phyloP scores from a whole-genome alignment of 208 protist species.

The Acanthamoeba quina region DNA sequence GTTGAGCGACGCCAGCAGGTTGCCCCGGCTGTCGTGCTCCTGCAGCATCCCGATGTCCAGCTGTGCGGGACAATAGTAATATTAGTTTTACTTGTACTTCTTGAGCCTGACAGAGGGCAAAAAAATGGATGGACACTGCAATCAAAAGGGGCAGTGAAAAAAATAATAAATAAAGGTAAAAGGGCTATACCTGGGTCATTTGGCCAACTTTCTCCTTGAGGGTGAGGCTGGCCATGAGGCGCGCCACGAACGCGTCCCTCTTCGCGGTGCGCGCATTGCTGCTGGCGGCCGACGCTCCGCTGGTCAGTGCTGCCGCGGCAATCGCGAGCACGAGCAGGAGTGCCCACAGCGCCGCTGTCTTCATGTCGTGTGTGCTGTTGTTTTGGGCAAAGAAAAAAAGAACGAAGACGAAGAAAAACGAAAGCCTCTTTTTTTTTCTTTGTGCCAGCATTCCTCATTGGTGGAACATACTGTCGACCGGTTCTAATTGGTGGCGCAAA shows the following conservation, averaged over 20 bases:
- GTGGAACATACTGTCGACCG: neutral
- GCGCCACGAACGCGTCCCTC: constrained; percentile 22
- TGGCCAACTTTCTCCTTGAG: constrained; percentile 68
- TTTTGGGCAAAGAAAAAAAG: neutral
- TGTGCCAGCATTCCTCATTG: neutral
- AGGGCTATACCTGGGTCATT: constrained; percentile 71
- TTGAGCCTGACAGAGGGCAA: neutral
- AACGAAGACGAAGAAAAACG: neutral
- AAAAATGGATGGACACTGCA: neutral
- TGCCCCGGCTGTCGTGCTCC: neutral
- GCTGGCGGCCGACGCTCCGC: neutral
- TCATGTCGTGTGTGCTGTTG: neutral
- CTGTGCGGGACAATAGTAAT: neutral
- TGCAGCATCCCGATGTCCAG: constrained; percentile 32
- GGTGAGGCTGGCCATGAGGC: constrained; percentile 26
- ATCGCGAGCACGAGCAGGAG: neutral
- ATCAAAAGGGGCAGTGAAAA: neutral
- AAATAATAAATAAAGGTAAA: neutral
- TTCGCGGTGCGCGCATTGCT: neutral
- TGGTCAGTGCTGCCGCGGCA: neutral
- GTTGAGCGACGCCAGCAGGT: constrained; percentile 46
- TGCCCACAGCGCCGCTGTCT: neutral
- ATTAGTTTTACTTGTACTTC: neutral
- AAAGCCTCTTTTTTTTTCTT: neutral
- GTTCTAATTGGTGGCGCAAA: too few species aligned